phyloP scores from a whole-genome alignment of 192 early-diverging fungal species.

The Coemansia sp. region DNA sequence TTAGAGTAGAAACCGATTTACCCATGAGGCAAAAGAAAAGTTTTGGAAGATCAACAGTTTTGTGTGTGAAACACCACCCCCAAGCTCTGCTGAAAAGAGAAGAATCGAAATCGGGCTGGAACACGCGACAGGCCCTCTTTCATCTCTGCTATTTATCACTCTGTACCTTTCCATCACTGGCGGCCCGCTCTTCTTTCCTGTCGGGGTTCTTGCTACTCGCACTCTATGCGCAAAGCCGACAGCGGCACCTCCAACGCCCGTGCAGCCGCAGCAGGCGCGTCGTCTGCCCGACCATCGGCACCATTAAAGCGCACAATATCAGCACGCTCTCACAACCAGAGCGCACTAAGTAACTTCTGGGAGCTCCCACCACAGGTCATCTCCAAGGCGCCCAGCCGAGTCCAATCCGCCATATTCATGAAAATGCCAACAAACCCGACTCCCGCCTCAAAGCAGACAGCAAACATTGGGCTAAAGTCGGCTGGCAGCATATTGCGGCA shows the following conservation, averaged over 20 bases:
- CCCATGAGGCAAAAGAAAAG: neutral
- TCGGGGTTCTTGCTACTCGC: neutral
- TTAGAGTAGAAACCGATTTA: neutral
- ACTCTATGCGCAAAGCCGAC: neutral
- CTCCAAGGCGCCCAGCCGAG: constrained; percentile 1
- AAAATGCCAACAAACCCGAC: neutral
- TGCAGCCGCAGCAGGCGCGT: neutral
- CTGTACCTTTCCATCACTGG: neutral
- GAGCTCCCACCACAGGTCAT: constrained; percentile 2
- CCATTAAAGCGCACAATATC: neutral
- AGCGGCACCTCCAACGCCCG: neutral
- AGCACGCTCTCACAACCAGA: neutral
- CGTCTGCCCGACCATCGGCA: neutral
- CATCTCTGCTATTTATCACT: neutral
- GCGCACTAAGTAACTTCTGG: constrained; percentile 13
- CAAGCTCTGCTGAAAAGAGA: neutral
- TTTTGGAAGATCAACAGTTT: neutral
- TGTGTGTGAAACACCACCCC: neutral
- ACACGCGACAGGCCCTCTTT: neutral
- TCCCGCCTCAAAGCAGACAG: neutral
- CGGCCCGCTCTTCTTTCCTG: neutral
- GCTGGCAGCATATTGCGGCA: neutral
- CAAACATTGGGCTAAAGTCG: neutral
- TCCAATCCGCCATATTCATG: constrained; percentile 2
- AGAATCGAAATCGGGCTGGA: neutral